phyloP scores from a whole-genome alignment of 345 rosid genomes.

The Eucalyptus sideroxylon region DNA sequence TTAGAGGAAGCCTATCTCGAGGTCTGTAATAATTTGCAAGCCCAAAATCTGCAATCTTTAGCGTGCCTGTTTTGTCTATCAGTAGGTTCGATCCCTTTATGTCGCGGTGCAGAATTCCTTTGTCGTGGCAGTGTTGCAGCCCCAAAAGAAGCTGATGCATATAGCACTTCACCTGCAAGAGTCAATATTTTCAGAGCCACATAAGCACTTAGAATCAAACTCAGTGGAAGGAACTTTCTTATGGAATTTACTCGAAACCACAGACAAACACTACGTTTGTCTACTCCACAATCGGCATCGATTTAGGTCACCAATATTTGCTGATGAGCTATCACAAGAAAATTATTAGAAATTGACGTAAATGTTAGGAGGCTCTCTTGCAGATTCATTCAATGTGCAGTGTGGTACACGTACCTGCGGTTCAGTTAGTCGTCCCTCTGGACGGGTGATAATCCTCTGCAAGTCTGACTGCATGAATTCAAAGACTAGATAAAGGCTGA shows the following conservation, averaged over 20 bases:
- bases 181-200: neutral
- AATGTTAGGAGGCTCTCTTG: neutral
- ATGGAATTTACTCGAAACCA: neutral
- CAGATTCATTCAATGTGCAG: neutral
- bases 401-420: slow-evolving; percentile 22
- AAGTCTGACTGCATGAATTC: slow-evolving; percentile 57
- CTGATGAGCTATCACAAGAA: neutral
- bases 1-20: slow-evolving; percentile 25
- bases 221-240: neutral
- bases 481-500: slow-evolving; percentile 58
- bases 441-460: slow-evolving; percentile 24
- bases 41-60: slow-evolving; percentile 58
- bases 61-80: slow-evolving; percentile 39
- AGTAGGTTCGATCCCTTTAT: slow-evolving; percentile 54
- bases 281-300: neutral
- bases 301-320: neutral
- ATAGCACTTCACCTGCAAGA: slow-evolving; percentile 40
- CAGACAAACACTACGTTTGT: neutral
- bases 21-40: slow-evolving; percentile 40
- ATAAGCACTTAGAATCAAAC: neutral
- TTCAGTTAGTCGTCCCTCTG: slow-evolving; percentile 40
- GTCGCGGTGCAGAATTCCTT: slow-evolving; percentile 48
- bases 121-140: slow-evolving; percentile 48
- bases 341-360: neutral
- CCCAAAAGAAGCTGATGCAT: slow-evolving; percentile 56